Conservation (phyloP, 176 grass and related monocot genomes). For the Bolboschoenus planiculmis region DNA sequence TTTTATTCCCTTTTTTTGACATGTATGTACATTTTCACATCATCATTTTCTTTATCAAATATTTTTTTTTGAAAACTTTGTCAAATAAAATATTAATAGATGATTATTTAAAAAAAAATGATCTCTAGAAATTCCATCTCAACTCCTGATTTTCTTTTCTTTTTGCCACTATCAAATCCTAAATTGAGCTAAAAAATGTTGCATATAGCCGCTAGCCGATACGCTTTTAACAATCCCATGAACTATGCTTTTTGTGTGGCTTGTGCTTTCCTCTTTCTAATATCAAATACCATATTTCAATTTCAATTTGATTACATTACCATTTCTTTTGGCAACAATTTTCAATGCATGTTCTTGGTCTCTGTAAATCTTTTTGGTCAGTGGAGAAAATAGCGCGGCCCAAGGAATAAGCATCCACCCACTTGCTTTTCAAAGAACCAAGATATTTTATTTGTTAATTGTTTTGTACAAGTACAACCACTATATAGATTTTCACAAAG, state of each 20-base stretch:
- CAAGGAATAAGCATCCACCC: not conserved
- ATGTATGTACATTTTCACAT: no score
- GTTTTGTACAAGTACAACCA: not conserved
- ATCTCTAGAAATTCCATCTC: not conserved
- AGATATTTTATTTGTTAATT: not conserved
- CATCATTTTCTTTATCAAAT: no score
- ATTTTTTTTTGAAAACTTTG: no score
- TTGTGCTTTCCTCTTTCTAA: not conserved
- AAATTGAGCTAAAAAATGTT: not conserved
- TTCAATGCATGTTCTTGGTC: conserved; percentile 5
- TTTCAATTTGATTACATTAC: not conserved
- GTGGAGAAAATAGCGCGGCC: not conserved
- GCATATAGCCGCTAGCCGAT: not conserved
- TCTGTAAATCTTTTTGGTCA: not conserved
- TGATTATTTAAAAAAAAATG: no score
- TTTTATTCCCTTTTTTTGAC: no score
- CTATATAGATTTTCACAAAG: not conserved
- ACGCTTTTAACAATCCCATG: not conserved
- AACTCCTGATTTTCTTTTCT: not conserved
- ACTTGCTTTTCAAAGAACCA: not conserved
- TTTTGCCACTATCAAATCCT: not conserved
- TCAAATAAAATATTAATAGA: no score
- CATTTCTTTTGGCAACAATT: not conserved
- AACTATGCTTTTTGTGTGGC: not conserved
- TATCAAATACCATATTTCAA: not conserved